Percentiles rank a stretch among this genome's conserved stretches.
phyloP scores from a whole-genome alignment of 768 basidiomycete species.

The Tricholoma furcatifolium region DNA sequence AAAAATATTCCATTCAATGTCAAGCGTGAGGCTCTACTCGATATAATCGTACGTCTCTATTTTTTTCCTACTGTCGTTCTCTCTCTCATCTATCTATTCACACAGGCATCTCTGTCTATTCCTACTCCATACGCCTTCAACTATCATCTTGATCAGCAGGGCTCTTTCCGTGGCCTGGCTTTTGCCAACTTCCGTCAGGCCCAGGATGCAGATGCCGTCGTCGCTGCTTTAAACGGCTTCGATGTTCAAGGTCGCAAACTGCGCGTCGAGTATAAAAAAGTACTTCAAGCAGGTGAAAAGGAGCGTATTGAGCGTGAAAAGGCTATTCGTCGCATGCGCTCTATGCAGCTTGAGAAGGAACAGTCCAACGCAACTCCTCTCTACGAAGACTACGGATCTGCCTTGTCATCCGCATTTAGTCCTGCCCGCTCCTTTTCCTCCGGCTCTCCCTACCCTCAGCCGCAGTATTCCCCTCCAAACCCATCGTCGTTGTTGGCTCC shows the following conservation, averaged over 20 bases:
- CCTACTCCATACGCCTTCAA: constrained; percentile 99
- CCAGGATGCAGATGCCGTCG: constrained; percentile 91
- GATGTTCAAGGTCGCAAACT: constrained; percentile 96
- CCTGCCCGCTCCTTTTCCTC: constrained; percentile 76
- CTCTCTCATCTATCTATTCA: constrained; percentile 14
- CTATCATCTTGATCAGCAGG: constrained; percentile 96
- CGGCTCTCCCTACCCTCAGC: constrained; percentile 56
- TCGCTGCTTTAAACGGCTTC: constrained; percentile 93
- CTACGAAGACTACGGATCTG: constrained; percentile 76
- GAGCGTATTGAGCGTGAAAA: constrained; percentile 98
- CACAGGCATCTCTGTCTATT: constrained; percentile 84
- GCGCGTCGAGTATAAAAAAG: constrained; percentile 99
- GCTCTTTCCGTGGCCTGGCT: constrained; percentile 94
- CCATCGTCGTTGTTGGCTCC: constrained; percentile 43
- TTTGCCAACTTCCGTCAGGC: constrained; percentile 97
- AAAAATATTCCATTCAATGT: constrained; percentile 99
- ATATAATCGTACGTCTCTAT: constrained; percentile 80
- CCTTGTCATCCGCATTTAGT: constrained; percentile 57
- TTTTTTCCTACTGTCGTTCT: neutral
- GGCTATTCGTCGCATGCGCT: constrained; percentile 96
- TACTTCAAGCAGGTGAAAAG: constrained; percentile 98
- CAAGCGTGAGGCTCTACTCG: constrained; percentile 92
- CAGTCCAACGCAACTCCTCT: constrained; percentile 47
- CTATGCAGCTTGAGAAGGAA: constrained; percentile 93
- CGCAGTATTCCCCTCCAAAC: constrained; percentile 69